Base-by-base conservation (phyloP, 2,329 filamentous ascomycete species). In the Colletotrichum brevisporum region DNA sequence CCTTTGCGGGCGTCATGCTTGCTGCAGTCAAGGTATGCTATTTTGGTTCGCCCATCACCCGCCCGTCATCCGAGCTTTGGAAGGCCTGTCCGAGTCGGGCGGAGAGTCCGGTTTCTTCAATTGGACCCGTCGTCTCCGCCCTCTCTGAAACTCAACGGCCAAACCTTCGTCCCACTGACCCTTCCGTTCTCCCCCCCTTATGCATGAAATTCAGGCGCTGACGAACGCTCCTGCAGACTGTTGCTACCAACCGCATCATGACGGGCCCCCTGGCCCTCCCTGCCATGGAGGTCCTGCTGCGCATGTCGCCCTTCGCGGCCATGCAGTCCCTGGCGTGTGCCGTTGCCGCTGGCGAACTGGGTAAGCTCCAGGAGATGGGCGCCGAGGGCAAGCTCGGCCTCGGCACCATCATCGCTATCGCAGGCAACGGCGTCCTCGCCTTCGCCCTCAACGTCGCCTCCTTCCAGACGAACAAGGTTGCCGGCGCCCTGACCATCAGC, bases 221-320 rank as follows among this genome's bases (percentile, higher is more conserved):
- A 69, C 55, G 43, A 54, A 64, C 52, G 57, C 21, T 18, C 13
- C 15, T 21, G 9, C 62, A 85, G 83, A 90, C 88, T 1, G 86
- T 91, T 41, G 87, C 87, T 36, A 90, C 89, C 43, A 91, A 91
- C 78, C 85, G 87, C 74, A 84, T 91, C 74, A 89, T 90, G 86
- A 91, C 89, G 9, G 88, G 88, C 39, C 83, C 84, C 4, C 82
- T 90, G 31, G 83, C 84, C 21, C 83, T 90, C 4, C 85, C 86
- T 0, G 84, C 88, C 2, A 81, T 90, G 70, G 89, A 91, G 74
- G 83, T 90, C 18, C 83, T 90, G n/a, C 82, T 88, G 74, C 85
- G 88, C 76, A 88, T 90, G 86, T 89, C 87, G 13, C 89, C 88
- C 1, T 82, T 91, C 9, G 89, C 89, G 12, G 86, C 84, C 47